Conservation (phyloP, 352 stramenopile species). For the Phytophthora multivora region DNA sequence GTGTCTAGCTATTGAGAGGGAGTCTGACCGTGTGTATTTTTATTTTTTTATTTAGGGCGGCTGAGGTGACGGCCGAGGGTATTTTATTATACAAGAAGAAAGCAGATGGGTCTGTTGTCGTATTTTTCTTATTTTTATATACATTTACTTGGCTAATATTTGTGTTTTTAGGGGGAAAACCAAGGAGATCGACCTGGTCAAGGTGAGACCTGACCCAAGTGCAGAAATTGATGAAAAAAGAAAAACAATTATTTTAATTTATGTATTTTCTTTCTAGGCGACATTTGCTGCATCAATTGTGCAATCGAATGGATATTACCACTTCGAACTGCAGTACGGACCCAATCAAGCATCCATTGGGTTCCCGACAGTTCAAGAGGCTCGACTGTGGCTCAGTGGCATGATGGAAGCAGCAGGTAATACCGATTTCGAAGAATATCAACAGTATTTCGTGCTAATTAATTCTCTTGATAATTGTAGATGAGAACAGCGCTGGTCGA, state of each 20-base stretch:
- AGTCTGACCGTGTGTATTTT: not conserved
- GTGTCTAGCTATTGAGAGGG: not conserved
- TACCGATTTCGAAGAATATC: not conserved
- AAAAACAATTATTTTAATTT: conserved; percentile 5
- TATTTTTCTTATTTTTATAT: conserved; percentile 1
- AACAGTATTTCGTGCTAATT: not conserved
- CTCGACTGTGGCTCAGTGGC: conserved; percentile 58
- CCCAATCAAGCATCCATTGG: conserved; percentile 51
- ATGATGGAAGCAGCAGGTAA: conserved; percentile 69
- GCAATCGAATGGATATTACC: conserved; percentile 58
- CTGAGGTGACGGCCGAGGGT: conserved; percentile 62
- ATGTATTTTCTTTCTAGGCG: conserved; percentile 20
- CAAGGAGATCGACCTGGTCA: conserved; percentile 79
- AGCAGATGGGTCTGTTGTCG: conserved; percentile 36
- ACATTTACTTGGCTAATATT: not conserved
- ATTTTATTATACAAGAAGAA: conserved; percentile 80
- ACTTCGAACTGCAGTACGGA: conserved; percentile 59
- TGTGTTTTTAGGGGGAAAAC: conserved; percentile 37
- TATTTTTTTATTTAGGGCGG: conserved; percentile 30
- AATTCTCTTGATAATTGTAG: conserved; percentile 15
- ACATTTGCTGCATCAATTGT: conserved; percentile 50
- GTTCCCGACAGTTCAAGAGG: conserved; percentile 50
- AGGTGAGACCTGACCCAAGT: conserved; percentile 32
- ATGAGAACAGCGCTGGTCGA: conserved; percentile 74
- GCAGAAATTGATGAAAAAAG: not conserved